Base-by-base conservation (phyloP, 345 rosid species). In the Bruguiera parviflora region DNA sequence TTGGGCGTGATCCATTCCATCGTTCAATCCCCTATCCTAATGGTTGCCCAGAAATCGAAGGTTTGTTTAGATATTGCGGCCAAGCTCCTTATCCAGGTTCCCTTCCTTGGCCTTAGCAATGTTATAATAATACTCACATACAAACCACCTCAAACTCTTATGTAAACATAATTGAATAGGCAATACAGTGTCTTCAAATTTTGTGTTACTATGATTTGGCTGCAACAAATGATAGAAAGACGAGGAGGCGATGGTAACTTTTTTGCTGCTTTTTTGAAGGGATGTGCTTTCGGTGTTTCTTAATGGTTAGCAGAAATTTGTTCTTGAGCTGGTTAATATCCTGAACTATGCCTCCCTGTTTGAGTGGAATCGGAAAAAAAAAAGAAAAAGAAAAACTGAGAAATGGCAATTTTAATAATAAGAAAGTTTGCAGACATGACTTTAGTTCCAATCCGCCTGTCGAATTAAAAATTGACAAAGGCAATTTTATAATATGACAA, bases 1-100 rank as follows among this genome's bases (percentile, higher is more conserved):
- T 92, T 25, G 86, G 90, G 29, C 97, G 97, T 24, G 96, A 95
- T 66, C 99, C 99, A 55, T 95, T 95, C 75, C 98, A 88, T 76
- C 81, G 96, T 60, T 71, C 99, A 31, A 82, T 95, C 66, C 99
- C 99, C 8, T 95, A 92, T 63, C 99, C 98, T 22, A 80, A 75
- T 25, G 96, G 99, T 37, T 95, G 99, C 74, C 96, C 93, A 59
- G 99, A 95, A 75, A 87, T 92, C 21, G 64, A 70, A 84, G 89
- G 85, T 49, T 69, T 95, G 78, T 95, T 90, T 76, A 83, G 79
- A 78, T 95, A 92, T 69, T 95, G 99, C 74, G 99, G 90, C 37
- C 55, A 70, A 28, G 83, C 77, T 69, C 96, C 85, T 70, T 95
- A 87, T 79, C 84, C 81, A 70, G 96, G 88, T 71, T 76, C 84